phyloP scores from a whole-genome alignment of 306 rosid species.

The Dicorynia guianensis region DNA sequence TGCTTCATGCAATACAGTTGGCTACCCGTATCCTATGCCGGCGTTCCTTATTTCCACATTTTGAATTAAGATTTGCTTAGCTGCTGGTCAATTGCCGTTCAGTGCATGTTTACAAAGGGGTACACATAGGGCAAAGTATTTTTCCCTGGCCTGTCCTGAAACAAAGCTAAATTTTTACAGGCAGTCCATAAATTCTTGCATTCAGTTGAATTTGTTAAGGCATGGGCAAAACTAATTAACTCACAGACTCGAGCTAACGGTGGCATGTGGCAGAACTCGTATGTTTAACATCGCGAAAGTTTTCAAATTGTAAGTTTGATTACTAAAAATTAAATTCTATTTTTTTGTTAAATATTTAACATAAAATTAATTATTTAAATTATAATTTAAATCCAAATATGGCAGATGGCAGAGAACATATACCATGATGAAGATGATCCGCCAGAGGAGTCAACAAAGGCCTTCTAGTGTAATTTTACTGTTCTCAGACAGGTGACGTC shows the following conservation, averaged over 20 bases:
- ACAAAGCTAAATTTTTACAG: background rate
- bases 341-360: no score
- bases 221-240: no score
- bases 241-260: no score
- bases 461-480: constrained; percentile 53
- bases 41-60: background rate
- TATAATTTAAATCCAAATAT: no score
- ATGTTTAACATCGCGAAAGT: no score
- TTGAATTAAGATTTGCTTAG: background rate
- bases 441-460: constrained; percentile 80
- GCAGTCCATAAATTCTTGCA: no score
- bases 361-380: no score
- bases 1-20: background rate
- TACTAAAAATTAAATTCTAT: no score
- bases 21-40: background rate
- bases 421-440: constrained; percentile 98
- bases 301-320: no score
- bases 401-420: constrained; percentile 99
- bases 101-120: constrained; percentile 45
- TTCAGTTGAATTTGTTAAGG: no score
- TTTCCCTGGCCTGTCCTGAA: constrained; percentile 24
- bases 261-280: no score
- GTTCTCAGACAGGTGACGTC: constrained; percentile 25
- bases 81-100: constrained; percentile 40
- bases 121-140: constrained; percentile 35